Evolutionary conservation across 306 rosid genomes (phyloP), one percentile per base, ranked within the genome.

Genomic region (Trifolium dubium): DNA sequence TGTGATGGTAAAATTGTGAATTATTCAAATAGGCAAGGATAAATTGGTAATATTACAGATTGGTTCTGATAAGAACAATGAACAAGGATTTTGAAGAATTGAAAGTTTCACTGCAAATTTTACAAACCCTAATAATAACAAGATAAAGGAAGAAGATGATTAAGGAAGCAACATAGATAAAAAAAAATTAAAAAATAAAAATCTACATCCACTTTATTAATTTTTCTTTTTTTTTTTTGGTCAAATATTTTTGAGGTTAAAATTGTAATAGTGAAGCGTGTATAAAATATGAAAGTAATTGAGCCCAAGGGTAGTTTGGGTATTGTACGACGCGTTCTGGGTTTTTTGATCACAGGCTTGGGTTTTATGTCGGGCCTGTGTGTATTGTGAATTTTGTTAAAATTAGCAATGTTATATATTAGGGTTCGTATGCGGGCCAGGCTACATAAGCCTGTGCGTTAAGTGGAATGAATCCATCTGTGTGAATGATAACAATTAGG

Each of bases 121-220:
- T 55, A 47, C 35, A 80, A 80, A 80, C 84, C 84, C 84, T 80
- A 80, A 80, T 40, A 80, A 80, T 41, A 60, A 34, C 67, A 58
- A 58, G 18, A n/a, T 61, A 43, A 58, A 29, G 43, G 69, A 80
- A 54, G 73, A 80, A 62, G 80, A 75, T 56, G 77, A 75, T 62
- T 54, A 46, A 69, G 73, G 68, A 80, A 80, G 77, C 63, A 69
- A 75, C 80, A 67, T 74, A 35, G 68, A 69, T 46, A 37, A 37
- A 37, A 37, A 35, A 35, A 37, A 23, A 23, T 0, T 23, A 23
- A 23, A 23, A 23, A 23, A 23, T 0, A 23, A 23, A 75, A 75
- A 80, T 80, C 80, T 80, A 51, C n/a, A 75, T 43, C 69, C 64
- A 43, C 46, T 80, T 17, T 64, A 67, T 65, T 73, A 79, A 79